Evolutionary conservation across 176 grass and related monocot genomes (phyloP), one percentile per base, ranked within the genome.

Genomic region (Cenchrus americanus): DNA sequence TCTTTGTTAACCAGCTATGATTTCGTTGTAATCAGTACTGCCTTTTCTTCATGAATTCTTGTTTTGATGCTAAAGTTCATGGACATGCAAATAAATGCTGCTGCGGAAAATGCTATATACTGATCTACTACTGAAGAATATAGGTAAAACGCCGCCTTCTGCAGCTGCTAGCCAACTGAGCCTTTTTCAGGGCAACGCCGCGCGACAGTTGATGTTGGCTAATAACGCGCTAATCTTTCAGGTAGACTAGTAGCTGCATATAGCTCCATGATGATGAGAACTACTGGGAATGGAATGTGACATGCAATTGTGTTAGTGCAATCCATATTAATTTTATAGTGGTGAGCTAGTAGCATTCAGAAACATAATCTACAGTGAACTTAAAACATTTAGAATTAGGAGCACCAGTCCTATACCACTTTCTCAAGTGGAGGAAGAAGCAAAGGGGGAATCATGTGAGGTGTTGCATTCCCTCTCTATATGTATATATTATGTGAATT

Each of bases 381-480:
- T 44, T 44, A 24, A 79, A 21, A 40, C 63, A 70, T 87, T 75
- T 84, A 53, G 14, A 87, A 83, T 83, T 80, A 62, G 88, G 79
- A 87, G 75, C 68, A 87, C 80, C 80, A 83, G 75, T 74, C 59
- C 69, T 73, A 37, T 37, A 32, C 71, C 75, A 75, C 80, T 90
- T 90, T 87, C 52, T 80, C 49, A 42, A 87, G 80, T 91, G 89
- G 84, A 76, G 80, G 69, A 87, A 23, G 53, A 90, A 24, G 85
- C 84, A 90, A 75, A 77, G 83, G 83, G 21, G 21, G 89, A 94
- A 97, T 94, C 89, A 88, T 92, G 58, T 90, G 94, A 94, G 87
- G 84, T 92, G 82, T 86, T 88, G 76, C 85, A 82, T 86, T 80
- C 78, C 80, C 65, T 89, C 57, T 22, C 2, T 88, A 57, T 53